phyloP scores from a whole-genome alignment of 164 flowering plant species.

The Liquidambar formosana region DNA sequence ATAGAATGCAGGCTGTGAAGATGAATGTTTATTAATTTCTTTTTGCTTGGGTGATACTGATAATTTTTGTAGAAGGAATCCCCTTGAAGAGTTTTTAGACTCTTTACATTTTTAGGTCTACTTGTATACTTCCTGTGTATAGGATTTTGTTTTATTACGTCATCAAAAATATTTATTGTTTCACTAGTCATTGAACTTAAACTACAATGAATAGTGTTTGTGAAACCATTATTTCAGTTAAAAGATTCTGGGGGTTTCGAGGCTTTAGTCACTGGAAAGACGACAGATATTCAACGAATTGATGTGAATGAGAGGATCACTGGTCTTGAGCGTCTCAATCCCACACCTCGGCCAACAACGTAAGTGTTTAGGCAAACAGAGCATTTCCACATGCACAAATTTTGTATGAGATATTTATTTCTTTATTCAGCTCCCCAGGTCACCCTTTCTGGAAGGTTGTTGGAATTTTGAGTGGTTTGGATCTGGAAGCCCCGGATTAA shows the following conservation, averaged over 20 bases:
- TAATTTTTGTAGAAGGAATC: too few species aligned
- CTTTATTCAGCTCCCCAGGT: slow-evolving; percentile 52
- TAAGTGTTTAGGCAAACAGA: slow-evolving; percentile 31
- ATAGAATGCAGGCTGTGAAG: too few species aligned
- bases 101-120: too few species aligned
- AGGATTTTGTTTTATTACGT: too few species aligned
- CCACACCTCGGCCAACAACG: slow-evolving; percentile 92
- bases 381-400: neutral
- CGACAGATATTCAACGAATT: slow-evolving; percentile 68
- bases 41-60: too few species aligned
- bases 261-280: slow-evolving; percentile 74
- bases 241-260: slow-evolving; percentile 92
- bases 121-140: too few species aligned
- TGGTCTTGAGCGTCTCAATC: slow-evolving; percentile 87
- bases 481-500: slow-evolving; percentile 63
- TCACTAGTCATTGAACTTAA: neutral
- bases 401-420: slow-evolving; percentile 23
- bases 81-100: too few species aligned
- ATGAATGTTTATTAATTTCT: too few species aligned
- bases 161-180: neutral
- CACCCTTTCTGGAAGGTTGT: slow-evolving; percentile 84
- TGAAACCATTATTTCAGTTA: slow-evolving; percentile 45
- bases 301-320: slow-evolving; percentile 95
- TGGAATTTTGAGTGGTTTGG: slow-evolving; percentile 96
- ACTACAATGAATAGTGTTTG: neutral